A percentile compares a stretch with the other conserved stretches of the same genome.
phyloP scores from a whole-genome alignment of 2,329 filamentous ascomycete species.

The Pyrenochaeta sp. region DNA sequence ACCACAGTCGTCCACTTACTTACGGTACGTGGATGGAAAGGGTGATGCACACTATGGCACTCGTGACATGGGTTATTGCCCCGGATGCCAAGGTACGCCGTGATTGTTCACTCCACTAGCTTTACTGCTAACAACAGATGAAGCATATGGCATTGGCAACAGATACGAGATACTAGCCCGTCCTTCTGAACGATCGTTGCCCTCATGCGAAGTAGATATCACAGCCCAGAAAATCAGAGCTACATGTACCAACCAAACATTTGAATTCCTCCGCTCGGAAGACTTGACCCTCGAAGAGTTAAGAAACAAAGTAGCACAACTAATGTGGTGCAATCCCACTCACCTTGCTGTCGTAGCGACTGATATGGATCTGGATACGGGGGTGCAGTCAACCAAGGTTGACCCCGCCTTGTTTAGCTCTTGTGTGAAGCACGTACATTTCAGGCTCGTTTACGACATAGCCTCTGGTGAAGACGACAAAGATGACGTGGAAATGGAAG shows the following conservation, averaged over 20 bases:
- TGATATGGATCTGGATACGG: not conserved
- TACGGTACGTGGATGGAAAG: slow-evolving; percentile 8
- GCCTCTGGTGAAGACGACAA: not conserved
- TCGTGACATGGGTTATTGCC: slow-evolving; percentile 9
- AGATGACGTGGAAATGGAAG: slow-evolving; percentile 11
- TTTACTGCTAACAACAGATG: not conserved
- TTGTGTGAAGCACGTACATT: slow-evolving; percentile 4
- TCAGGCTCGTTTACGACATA: not conserved
- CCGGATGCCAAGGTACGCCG: slow-evolving; percentile 10
- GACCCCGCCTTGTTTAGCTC: slow-evolving; percentile 3
- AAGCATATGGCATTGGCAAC: not conserved
- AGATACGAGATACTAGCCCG: not conserved
- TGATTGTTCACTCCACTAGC: not conserved
- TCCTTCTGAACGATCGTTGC: not conserved
- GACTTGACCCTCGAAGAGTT: slow-evolving; percentile 12
- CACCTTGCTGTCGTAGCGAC: slow-evolving; percentile 6
- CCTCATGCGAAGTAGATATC: not conserved
- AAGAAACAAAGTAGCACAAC: slow-evolving; percentile 16
- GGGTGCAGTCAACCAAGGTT: slow-evolving; percentile 4
- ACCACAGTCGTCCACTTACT: slow-evolving; percentile 4
- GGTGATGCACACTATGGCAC: slow-evolving; percentile 1
- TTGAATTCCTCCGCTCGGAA: slow-evolving; percentile 11
- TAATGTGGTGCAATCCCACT: slow-evolving; percentile 15
- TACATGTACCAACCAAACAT: not conserved
- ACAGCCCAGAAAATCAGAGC: not conserved